Evolutionary conservation across 192 early-diverging fungal genomes (phyloP).

Genomic region (Gigaspora rosea): DNA sequence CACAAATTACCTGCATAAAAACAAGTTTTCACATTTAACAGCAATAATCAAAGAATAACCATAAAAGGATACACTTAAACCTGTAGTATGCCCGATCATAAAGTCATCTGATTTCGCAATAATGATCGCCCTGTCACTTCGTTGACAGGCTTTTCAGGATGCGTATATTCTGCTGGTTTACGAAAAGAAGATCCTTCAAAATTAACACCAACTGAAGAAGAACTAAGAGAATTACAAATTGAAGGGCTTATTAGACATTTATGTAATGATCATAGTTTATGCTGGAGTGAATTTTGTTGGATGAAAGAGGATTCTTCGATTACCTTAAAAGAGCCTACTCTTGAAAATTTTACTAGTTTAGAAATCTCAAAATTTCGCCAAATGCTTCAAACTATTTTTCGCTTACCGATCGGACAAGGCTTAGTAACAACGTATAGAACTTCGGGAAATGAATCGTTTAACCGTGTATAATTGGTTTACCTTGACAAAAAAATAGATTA

Average conservation of each 20-base stretch:
- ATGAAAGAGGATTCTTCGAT: too few species aligned
- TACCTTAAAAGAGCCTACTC: background rate
- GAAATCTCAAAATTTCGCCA: background rate
- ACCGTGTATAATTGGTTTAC: background rate
- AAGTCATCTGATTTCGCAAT: too few species aligned
- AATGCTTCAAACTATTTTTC: slow-evolving; percentile 4
- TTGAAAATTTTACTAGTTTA: background rate
- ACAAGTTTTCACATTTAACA: too few species aligned
- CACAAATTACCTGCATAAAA: too few species aligned
- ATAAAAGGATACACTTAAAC: too few species aligned
- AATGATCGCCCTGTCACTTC: too few species aligned
- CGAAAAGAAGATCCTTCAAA: background rate
- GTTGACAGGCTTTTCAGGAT: too few species aligned
- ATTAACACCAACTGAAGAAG: background rate
- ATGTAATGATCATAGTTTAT: too few species aligned
- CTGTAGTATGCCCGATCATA: too few species aligned
- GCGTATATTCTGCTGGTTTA: slow-evolving; percentile 4
- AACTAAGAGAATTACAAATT: slow-evolving; percentile 1
- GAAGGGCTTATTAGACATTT: too few species aligned
- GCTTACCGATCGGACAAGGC: background rate
- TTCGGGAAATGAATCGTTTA: slow-evolving; percentile 10
- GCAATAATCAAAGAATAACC: too few species aligned
- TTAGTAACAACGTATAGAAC: background rate
- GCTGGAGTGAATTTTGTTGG: background rate
- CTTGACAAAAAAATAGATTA: slow-evolving; percentile 9